Conservation (phyloP, 2,329 filamentous ascomycete genomes). For the Cercospora sp. region DNA sequence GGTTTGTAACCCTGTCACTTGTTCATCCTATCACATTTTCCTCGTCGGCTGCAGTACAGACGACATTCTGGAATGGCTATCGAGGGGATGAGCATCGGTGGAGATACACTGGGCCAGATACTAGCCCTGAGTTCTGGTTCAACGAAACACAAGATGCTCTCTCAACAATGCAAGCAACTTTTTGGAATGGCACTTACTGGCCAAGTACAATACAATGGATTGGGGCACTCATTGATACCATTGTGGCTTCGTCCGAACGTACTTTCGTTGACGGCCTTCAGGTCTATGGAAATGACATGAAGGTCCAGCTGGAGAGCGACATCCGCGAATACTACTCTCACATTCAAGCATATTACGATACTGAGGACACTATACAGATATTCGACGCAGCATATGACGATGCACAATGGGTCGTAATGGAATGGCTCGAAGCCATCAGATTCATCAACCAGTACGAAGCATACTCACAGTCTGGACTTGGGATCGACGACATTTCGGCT, state of each 20-base stretch:
- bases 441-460: constrained; percentile 35
- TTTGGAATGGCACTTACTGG: constrained; percentile 37
- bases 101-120: constrained; percentile 23
- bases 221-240: constrained; percentile 33
- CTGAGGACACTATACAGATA: constrained; percentile 36
- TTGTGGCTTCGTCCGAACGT: constrained; percentile 19
- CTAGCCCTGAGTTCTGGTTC: constrained; percentile 30
- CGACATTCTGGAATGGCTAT: constrained; percentile 23
- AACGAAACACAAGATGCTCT: constrained; percentile 33
- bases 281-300: constrained; percentile 11
- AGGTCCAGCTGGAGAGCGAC: constrained; percentile 21
- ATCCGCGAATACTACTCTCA: constrained; percentile 33
- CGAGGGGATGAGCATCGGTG: constrained; percentile 18
- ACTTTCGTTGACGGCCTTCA: constrained; percentile 25
- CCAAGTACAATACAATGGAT: constrained; percentile 33
- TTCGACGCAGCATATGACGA: constrained; percentile 39
- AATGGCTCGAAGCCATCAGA: constrained; percentile 39
- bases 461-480: constrained; percentile 61
- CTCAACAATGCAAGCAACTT: constrained; percentile 33
- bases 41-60: constrained; percentile 6
- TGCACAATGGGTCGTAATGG: constrained; percentile 40
- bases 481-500: constrained; percentile 68
- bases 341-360: constrained; percentile 32
- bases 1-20: constrained; percentile 9
- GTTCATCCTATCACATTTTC: background rate